These are phyloP conservation scores for Pythium volutum DNA, from an alignment of 352 stramenopile species.

Conservation along the genomic window DNA sequence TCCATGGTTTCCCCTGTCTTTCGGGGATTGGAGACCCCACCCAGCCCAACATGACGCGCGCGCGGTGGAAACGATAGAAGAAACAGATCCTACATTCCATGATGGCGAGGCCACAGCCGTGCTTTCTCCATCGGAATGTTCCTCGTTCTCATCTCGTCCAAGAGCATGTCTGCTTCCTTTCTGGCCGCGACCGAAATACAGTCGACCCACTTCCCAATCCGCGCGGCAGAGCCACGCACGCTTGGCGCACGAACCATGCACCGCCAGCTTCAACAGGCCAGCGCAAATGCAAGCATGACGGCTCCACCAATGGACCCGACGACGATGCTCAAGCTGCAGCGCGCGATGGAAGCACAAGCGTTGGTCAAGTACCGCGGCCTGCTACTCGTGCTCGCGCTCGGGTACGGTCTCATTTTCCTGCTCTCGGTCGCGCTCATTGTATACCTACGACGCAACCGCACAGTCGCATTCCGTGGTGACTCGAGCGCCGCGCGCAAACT, in stretches of 20 bases:
- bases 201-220: neutral
- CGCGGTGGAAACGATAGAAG: neutral
- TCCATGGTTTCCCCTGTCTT: no score
- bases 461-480: conserved; percentile 49
- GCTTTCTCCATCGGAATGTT: neutral
- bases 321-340: conserved; percentile 1
- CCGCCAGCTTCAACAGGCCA: conserved; percentile 7
- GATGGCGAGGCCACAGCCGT: neutral
- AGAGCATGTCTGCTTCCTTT: neutral
- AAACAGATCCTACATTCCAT: neutral
- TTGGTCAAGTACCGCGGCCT: conserved; percentile 17
- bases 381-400: conserved; percentile 10
- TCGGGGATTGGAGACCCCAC: neutral
- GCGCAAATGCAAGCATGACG: neutral
- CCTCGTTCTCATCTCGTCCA: neutral
- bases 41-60: conserved; percentile 4
- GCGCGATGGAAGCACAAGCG: neutral
- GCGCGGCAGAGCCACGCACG: neutral
- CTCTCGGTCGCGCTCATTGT: conserved; percentile 27
- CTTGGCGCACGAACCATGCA: neutral
- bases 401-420: conserved; percentile 9
- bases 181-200: neutral
- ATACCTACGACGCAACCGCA: conserved; percentile 58
- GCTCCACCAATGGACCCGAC: neutral
- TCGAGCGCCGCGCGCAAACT: conserved; percentile 46